Base-by-base conservation (phyloP, 176 grass and related monocot genomes). In the Zea luxurians region DNA sequence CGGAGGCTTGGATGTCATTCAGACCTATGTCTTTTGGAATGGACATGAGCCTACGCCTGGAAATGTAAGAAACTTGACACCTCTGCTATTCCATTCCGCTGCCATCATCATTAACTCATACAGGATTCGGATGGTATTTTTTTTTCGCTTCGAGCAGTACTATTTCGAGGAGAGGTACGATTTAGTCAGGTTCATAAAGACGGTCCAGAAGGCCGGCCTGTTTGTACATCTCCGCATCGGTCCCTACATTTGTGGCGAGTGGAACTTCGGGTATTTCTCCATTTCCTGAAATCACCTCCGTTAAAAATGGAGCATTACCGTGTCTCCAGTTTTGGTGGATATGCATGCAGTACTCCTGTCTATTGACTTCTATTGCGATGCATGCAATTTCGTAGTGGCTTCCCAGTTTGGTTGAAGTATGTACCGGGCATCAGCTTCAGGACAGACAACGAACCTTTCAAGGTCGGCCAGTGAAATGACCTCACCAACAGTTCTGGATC, bases 21-120 rank as follows among this genome's bases (percentile, higher is more conserved):
- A 99, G 70, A 99, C 96, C 6, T 99, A 99, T 70, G 96, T 99
- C 27, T 99, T 99, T 73, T 99, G 96, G 96, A 99, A 99, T 40
- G 92, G 96, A 2, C 96, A 99, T 47, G 96, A 99, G 61, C 96
- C 96, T 64, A 90, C 88, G 61, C 92, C 90, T 50, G 92, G 96
- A 85, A 89, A 85, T 81, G 96, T 99, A 94, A 17, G 47, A 13
- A 50, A 46, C 53, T 77, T 72, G 21, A 41, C 65, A 45, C 43
- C 48, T 21, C 11, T 38, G 44, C 20, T 78, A 43, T 67, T 67
- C 36, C 48, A 10, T 76, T 60, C 36, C 45, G 40, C 75, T 78
- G 16, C 27, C 27, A 27, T 62, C 70, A 88, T 18, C 42, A 44
- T 42, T 20, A 54, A 70, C 45, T 47, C 48, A 44, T 10, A 21